phyloP scores from a whole-genome alignment of 768 basidiomycete species.

The Auricularia sp. region DNA sequence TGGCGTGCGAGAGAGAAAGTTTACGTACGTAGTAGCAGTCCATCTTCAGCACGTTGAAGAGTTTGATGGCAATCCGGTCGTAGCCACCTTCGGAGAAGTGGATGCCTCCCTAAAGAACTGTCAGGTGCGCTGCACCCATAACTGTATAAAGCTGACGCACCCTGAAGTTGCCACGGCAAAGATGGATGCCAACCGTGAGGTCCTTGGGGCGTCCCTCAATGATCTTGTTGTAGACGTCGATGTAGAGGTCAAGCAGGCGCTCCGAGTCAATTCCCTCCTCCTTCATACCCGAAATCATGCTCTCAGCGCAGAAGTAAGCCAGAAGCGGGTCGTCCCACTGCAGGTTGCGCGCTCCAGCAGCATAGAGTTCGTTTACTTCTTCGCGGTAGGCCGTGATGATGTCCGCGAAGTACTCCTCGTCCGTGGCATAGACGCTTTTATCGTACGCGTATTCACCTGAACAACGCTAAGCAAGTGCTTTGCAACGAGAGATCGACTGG shows the following conservation, averaged over 20 bases:
- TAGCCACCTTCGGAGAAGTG: conserved; percentile 42
- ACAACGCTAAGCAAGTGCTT: neutral
- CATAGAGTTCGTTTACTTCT: conserved; percentile 37
- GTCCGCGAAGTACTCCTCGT: conserved; percentile 45
- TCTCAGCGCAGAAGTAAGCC: conserved; percentile 57
- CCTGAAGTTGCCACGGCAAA: conserved; percentile 38
- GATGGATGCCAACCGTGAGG: conserved; percentile 46
- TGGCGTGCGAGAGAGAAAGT: neutral
- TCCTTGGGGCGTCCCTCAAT: conserved; percentile 40
- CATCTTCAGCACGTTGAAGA: conserved; percentile 51
- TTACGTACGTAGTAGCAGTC: conserved; percentile 35
- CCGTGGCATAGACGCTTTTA: conserved; percentile 47
- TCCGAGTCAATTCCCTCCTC: conserved; percentile 50
- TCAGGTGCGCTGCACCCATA: neutral
- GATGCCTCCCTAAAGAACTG: conserved; percentile 19
- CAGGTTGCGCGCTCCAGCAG: conserved; percentile 32
- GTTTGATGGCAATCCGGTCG: conserved; percentile 21
- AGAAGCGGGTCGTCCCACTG: conserved; percentile 41
- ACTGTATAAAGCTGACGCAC: conserved; percentile 3
- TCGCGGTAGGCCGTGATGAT: conserved; percentile 36
- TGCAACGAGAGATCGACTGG: conserved; percentile 37
- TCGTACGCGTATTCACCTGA: conserved; percentile 16
- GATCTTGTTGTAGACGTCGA: conserved; percentile 42
- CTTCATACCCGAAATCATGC: conserved; percentile 46
- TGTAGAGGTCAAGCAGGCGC: conserved; percentile 54